Conservation (phyloP, 345 rosid genomes). For the Sisymbrium altissimum region DNA sequence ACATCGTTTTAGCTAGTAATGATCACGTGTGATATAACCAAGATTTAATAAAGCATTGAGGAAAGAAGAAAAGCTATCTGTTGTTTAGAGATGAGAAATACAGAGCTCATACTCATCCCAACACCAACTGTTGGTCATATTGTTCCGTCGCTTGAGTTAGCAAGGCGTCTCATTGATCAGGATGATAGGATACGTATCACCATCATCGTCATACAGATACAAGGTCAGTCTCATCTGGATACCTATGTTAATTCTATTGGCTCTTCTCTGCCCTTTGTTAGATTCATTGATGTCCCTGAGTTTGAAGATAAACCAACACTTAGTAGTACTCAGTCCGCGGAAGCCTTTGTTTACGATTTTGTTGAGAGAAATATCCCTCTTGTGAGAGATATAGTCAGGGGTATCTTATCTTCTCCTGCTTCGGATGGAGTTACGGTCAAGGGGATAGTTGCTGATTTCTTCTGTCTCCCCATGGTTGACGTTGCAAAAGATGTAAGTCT, state of each 20-base stretch:
- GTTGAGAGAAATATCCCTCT: slow-evolving; percentile 21
- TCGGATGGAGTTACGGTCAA: slow-evolving; percentile 29
- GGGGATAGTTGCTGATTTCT: slow-evolving; percentile 46
- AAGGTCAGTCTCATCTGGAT: slow-evolving; percentile 32
- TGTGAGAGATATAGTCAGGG: slow-evolving; percentile 24
- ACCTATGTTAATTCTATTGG: slow-evolving; percentile 26
- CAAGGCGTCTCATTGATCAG: slow-evolving; percentile 38
- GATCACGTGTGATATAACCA: background rate
- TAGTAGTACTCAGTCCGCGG: slow-evolving; percentile 17
- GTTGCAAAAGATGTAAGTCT: slow-evolving; percentile 36
- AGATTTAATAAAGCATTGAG: background rate
- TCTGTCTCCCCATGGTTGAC: slow-evolving; percentile 46
- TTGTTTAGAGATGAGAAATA: background rate
- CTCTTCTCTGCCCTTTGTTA: slow-evolving; percentile 24
- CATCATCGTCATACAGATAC: slow-evolving; percentile 25
- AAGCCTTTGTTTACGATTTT: slow-evolving; percentile 11
- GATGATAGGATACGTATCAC: slow-evolving; percentile 43
- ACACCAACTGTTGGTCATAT: slow-evolving; percentile 44
- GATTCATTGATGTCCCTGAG: slow-evolving; percentile 30
- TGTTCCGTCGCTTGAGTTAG: slow-evolving; percentile 44
- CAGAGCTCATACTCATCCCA: slow-evolving; percentile 35
- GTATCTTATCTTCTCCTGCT: slow-evolving; percentile 19
- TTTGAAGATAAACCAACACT: slow-evolving; percentile 17
- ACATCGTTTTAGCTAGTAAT: background rate
- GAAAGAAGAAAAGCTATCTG: background rate